A percentile compares a stretch with the other conserved stretches of the same genome.
phyloP scores from a whole-genome alignment of 208 protist species.

The Acanthamoeba lenticulata region DNA sequence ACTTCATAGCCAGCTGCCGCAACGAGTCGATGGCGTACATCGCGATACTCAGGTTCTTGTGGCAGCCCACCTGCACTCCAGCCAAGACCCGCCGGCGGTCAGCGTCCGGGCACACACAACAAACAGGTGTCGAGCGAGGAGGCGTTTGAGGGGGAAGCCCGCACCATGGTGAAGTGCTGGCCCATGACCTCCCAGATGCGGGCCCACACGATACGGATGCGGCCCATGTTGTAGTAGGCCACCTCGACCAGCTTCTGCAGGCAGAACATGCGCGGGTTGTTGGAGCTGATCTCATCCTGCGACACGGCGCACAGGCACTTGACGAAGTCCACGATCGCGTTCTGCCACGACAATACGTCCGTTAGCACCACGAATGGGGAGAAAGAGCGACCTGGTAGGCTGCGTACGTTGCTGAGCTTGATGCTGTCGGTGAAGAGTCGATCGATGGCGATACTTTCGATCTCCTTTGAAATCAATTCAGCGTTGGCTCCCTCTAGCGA shows the following conservation, averaged over 20 bases:
- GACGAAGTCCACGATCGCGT: conserved; percentile 90
- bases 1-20: conserved; percentile 91
- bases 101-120: background rate
- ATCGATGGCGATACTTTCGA: conserved; percentile 87
- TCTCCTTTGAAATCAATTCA: conserved; percentile 74
- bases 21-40: conserved; percentile 93
- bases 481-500: conserved; percentile 80
- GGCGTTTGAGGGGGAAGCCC: background rate
- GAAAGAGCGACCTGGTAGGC: background rate
- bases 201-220: conserved; percentile 91
- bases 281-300: conserved; percentile 84
- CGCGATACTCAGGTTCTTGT: conserved; percentile 85
- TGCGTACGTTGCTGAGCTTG: conserved; percentile 75
- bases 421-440: conserved; percentile 87
- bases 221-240: conserved; percentile 90
- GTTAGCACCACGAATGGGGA: background rate
- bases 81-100: background rate
- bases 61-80: conserved; percentile 78
- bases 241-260: conserved; percentile 92
- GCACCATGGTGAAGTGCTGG: conserved; percentile 83
- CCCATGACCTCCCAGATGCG: conserved; percentile 88
- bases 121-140: background rate
- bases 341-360: no score
- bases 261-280: conserved; percentile 76
- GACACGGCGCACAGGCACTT: conserved; percentile 85